Percentiles rank a stretch among this genome's conserved stretches.
These are phyloP conservation scores for Mycena floridula DNA, from an alignment of 768 basidiomycete genomes.

Conservation along the genomic window DNA sequence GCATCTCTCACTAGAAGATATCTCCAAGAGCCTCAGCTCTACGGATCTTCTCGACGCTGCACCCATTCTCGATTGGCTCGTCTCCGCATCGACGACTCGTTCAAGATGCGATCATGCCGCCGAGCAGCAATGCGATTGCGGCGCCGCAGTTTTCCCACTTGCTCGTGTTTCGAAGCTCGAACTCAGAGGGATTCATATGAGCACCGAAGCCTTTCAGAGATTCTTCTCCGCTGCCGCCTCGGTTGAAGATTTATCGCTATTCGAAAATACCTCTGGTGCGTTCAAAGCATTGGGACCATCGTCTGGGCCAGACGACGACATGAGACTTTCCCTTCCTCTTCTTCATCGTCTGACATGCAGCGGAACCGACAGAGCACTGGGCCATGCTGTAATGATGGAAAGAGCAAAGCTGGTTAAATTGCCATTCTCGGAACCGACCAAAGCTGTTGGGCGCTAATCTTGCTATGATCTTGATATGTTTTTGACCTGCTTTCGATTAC, in stretches of 20 bases:
- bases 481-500: too few species aligned
- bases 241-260: slow-evolving; percentile 17
- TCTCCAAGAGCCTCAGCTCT: slow-evolving; percentile 31
- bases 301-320: too few species aligned
- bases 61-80: slow-evolving; percentile 29
- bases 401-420: too few species aligned
- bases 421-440: too few species aligned
- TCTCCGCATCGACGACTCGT: neutral
- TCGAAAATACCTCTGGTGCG: slow-evolving; percentile 3
- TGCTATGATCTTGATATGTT: too few species aligned
- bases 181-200: slow-evolving; percentile 21
- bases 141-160: slow-evolving; percentile 17
- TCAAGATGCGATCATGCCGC: slow-evolving; percentile 1
- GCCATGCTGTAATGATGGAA: too few species aligned
- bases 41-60: slow-evolving; percentile 27
- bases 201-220: slow-evolving; percentile 10
- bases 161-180: slow-evolving; percentile 21
- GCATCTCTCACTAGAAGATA: slow-evolving; percentile 38
- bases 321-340: too few species aligned
- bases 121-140: slow-evolving; percentile 1
- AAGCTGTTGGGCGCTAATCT: too few species aligned
- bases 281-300: neutral
- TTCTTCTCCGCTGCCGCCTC: slow-evolving; percentile 22
- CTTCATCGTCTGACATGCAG: too few species aligned
- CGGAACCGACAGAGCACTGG: too few species aligned